Evolutionary conservation across 2,329 filamentous ascomycete genomes (phyloP).

Genomic region (Pseudogymnoascus sp.): DNA sequence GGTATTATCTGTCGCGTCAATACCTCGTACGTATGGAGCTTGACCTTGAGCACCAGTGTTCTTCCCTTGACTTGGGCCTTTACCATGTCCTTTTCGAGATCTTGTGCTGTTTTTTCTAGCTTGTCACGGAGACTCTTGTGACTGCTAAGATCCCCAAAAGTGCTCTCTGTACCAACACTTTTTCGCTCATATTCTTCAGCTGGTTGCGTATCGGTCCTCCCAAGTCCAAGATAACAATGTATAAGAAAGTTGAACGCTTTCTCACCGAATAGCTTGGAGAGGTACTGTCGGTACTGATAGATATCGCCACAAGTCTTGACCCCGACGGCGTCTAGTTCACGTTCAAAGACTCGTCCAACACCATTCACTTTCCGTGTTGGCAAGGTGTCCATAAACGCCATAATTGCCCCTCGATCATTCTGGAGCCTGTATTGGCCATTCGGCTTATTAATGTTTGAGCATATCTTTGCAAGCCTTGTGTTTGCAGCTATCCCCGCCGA

Average conservation of each 20-base stretch:
- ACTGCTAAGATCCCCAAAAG: constrained; percentile 73
- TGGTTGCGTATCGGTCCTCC: constrained; percentile 75
- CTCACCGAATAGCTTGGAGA: constrained; percentile 76
- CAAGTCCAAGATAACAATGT: constrained; percentile 75
- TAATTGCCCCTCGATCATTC: constrained; percentile 63
- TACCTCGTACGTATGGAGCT: constrained; percentile 89
- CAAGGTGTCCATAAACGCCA: constrained; percentile 77
- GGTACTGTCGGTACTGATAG: constrained; percentile 63
- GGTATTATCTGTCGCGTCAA: constrained; percentile 72
- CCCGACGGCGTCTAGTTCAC: constrained; percentile 80
- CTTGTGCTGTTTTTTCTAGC: constrained; percentile 70
- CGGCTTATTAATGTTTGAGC: constrained; percentile 91
- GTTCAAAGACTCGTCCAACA: constrained; percentile 86
- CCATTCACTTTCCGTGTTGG: constrained; percentile 90
- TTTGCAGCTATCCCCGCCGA: constrained; percentile 94
- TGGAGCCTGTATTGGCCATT: constrained; percentile 81
- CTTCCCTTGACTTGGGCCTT: constrained; percentile 77
- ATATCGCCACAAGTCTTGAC: constrained; percentile 86
- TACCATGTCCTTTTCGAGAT: constrained; percentile 77
- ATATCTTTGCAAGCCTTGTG: constrained; percentile 88
- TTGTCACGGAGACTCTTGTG: constrained; percentile 64
- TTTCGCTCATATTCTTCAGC: constrained; percentile 87
- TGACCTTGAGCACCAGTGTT: constrained; percentile 88
- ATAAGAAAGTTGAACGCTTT: constrained; percentile 86
- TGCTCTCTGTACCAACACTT: constrained; percentile 88